These are phyloP conservation scores for Erigeron canadensis DNA, from an alignment of 129 eudicot genomes.

Conservation along the genomic window DNA sequence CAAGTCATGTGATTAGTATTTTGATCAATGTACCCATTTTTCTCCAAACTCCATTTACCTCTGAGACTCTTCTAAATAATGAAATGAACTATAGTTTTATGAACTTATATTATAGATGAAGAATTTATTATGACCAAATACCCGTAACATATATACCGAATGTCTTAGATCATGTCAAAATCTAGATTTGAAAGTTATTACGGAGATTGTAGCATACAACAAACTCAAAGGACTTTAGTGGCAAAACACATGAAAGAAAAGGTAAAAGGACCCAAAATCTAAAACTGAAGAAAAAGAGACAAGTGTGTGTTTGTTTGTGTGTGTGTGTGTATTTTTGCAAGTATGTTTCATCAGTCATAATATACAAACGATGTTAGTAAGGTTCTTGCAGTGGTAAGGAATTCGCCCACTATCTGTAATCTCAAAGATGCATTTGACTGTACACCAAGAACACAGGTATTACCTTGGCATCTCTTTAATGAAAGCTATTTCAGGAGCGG, in stretches of 20 bases:
- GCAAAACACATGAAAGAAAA: constrained; percentile 13
- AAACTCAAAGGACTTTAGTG: neutral
- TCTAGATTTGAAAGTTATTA: constrained; percentile 10
- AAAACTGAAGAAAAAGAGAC: constrained; percentile 10
- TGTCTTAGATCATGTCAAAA: constrained; percentile 8
- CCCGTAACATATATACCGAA: neutral
- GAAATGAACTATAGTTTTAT: too few relatives aligned
- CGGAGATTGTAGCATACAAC: constrained; percentile 19
- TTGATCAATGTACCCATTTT: too few relatives aligned
- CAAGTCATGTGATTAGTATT: too few relatives aligned
- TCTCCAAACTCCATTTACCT: too few relatives aligned
- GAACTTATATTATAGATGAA: too few relatives aligned
- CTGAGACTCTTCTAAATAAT: too few relatives aligned
- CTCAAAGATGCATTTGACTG: too few relatives aligned
- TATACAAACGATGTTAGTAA: constrained; percentile 1
- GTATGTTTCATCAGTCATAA: constrained; percentile 20
- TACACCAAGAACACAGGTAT: neutral
- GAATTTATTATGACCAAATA: too few relatives aligned
- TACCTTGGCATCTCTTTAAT: constrained; percentile 54
- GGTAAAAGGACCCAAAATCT: constrained; percentile 4
- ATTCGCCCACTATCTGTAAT: constrained; percentile 4
- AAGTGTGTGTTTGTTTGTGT: neutral
- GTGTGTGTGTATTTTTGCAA: constrained; percentile 16
- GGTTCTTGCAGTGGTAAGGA: neutral
- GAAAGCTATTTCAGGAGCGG: constrained; percentile 47